Conservation (phyloP, 345 rosid genomes). For the Moricandia moricandioides region DNA sequence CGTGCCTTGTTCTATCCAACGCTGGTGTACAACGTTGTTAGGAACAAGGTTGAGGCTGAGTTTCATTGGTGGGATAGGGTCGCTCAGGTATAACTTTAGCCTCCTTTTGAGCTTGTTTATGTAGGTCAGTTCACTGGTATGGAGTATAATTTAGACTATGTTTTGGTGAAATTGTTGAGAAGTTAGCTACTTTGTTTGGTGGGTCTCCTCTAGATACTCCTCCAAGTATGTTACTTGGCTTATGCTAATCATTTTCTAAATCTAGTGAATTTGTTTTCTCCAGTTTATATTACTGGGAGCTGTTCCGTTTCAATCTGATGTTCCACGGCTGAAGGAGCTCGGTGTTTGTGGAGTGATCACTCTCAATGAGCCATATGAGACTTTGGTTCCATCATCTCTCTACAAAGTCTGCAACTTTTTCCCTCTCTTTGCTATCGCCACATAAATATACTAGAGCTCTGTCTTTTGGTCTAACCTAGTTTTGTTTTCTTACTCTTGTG, state of each 20-base stretch:
- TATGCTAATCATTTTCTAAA: not conserved
- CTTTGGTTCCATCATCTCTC: slow-evolving; percentile 76
- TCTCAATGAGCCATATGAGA: slow-evolving; percentile 75
- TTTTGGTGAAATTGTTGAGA: not conserved
- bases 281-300: slow-evolving; percentile 80
- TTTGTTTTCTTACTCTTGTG: slow-evolving; percentile 20
- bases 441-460: not conserved
- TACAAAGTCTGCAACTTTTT: slow-evolving; percentile 51
- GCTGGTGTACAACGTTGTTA: slow-evolving; percentile 80
- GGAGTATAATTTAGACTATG: not conserved
- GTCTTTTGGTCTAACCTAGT: slow-evolving; percentile 18
- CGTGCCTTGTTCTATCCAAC: slow-evolving; percentile 93
- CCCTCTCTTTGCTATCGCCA: not conserved
- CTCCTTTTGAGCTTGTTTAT: not conserved
- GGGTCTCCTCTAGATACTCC: not conserved
- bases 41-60: slow-evolving; percentile 82
- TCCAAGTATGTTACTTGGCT: not conserved
- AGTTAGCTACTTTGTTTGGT: not conserved
- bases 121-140: not conserved
- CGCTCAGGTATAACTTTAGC: slow-evolving; percentile 54
- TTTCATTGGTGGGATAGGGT: slow-evolving; percentile 98
- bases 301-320: slow-evolving; percentile 76
- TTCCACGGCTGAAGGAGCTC: slow-evolving; percentile 60
- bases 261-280: not conserved
- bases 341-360: slow-evolving; percentile 81